phyloP scores from a whole-genome alignment of 2,329 filamentous ascomycete species.

The Lomentospora prolificans region DNA sequence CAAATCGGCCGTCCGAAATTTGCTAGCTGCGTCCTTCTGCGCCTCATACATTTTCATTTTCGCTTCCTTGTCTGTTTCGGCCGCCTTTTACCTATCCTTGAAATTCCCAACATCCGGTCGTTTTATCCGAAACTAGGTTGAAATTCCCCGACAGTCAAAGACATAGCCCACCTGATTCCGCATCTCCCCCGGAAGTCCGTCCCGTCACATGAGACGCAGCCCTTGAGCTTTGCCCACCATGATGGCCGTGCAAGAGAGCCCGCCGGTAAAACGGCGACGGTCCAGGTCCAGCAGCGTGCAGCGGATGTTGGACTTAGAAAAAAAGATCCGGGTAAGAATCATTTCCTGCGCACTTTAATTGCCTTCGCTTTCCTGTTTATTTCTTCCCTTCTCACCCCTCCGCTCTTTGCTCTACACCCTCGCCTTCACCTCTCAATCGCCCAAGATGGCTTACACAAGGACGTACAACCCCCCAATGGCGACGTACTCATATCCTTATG shows the following conservation, averaged over 20 bases:
- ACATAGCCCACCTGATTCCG: background rate
- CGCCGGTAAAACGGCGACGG: conserved; percentile 1
- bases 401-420: background rate
- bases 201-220: background rate
- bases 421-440: background rate
- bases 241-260: background rate
- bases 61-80: background rate
- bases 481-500: background rate
- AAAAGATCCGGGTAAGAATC: conserved; percentile 6
- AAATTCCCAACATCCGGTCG: background rate
- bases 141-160: background rate
- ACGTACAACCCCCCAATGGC: background rate
- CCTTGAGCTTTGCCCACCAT: background rate
- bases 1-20: background rate
- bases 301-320: conserved; percentile 8
- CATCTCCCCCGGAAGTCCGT: conserved; percentile 3
- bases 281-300: conserved; percentile 7
- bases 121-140: conserved; percentile 3
- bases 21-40: background rate
- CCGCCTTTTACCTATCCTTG: background rate
- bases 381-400: background rate
- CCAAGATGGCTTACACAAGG: background rate
- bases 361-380: background rate
- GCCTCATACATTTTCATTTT: background rate
- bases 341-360: background rate